Base-by-base conservation (phyloP, 2,329 filamentous ascomycete genomes). In the Emmonsiellopsis sp. region DNA sequence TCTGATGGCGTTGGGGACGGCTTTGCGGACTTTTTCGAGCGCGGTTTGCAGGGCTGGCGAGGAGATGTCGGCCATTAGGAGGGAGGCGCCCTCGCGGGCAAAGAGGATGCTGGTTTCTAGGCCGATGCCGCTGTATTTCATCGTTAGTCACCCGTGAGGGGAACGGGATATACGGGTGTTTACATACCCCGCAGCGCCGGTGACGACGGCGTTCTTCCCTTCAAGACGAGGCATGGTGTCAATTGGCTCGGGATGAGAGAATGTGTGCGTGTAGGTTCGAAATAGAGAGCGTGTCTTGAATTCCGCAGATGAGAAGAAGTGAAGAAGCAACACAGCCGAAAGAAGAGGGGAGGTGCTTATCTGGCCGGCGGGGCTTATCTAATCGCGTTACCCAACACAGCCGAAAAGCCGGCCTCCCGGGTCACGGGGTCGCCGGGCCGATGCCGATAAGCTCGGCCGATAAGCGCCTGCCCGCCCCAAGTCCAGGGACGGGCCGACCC, bases 61-160 rank as follows among this genome's bases (percentile, higher is more conserved):
- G 4, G 89, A 92, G 62, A 95, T 89, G 66, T 96, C 91, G 57
- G 86, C 81, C 82, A 96, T 84, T 60, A 95, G 76, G 54, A 96
- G 83, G 57, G 81, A 86, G 65, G 89, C 91, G 57, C 90, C 91
- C 76, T 96, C 91, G 59, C 86, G 86, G 55, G 85, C 86, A 66
- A 96, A 95, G 55, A 95, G 86, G 61, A 96, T 91, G 53, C 81
- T 82, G 2, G 91, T 95, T 76, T 96, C 90, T 48, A 96, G 86
- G 60, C 91, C 91, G 65, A 96, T 96, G 65, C 91, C 91, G 65
- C 91, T 72, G 50, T 35, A 32, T 30, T 35, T 37, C 10, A 7
- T 34, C 2, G n/a, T 45, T 46, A 38, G 30, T 20, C 45, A 16
- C 11, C 43, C 35, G 35, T 42, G 11, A 11, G 15, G 16, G 30